phyloP scores from a whole-genome alignment of 169 alveolate species.

The Eimeria tenella region DNA sequence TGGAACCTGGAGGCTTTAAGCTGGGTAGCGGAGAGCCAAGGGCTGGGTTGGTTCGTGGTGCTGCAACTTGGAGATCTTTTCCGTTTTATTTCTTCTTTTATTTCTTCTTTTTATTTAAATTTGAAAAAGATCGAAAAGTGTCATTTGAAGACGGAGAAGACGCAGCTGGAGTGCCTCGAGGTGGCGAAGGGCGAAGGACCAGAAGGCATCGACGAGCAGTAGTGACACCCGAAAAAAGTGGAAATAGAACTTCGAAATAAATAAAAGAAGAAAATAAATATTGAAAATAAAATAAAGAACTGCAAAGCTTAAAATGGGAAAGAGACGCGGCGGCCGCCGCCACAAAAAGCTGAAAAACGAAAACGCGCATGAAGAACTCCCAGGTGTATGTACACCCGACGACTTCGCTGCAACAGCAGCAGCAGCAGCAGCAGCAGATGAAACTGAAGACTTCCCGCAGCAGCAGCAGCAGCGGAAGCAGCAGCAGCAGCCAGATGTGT shows the following conservation, averaged over 20 bases:
- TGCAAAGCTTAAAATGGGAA: neutral
- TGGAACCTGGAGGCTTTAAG: neutral
- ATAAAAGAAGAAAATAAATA: neutral
- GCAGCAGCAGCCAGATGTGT: neutral
- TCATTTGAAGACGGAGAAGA: too few species aligned
- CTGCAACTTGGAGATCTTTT: too few species aligned
- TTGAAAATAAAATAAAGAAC: neutral
- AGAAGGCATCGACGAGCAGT: neutral
- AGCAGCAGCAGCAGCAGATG: neutral
- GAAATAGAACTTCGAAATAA: neutral
- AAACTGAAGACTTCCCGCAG: neutral
- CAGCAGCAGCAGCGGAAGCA: neutral
- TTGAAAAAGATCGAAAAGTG: too few species aligned
- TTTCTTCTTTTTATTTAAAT: too few species aligned
- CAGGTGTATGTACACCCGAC: constrained; percentile 3
- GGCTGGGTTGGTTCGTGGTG: too few species aligned
- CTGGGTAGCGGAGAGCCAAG: neutral
- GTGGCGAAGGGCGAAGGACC: too few species aligned
- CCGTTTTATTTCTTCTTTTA: too few species aligned
- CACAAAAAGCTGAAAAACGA: neutral
- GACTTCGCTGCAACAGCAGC: neutral
- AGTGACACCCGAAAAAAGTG: neutral
- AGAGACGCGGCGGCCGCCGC: constrained; percentile 1
- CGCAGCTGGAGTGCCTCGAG: too few species aligned
- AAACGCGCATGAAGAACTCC: neutral